These are phyloP conservation scores for Phanerochaete sordida DNA, from an alignment of 768 basidiomycete species.

Conservation along the genomic window DNA sequence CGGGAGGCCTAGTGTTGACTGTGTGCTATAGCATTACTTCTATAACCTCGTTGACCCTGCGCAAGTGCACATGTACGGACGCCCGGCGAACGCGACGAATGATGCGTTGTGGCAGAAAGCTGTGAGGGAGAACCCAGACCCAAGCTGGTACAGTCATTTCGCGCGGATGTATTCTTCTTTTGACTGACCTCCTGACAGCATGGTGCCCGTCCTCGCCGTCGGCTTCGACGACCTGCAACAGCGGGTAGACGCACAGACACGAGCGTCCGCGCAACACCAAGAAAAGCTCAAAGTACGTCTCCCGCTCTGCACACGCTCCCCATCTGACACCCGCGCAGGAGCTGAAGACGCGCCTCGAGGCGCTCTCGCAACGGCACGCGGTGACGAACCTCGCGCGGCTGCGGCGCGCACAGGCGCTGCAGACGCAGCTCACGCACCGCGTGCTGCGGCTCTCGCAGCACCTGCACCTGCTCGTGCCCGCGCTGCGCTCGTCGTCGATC, in stretches of 20 bases:
- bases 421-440: slow-evolving; percentile 69
- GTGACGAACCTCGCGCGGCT: slow-evolving; percentile 68
- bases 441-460: slow-evolving; percentile 70
- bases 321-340: slow-evolving; percentile 37
- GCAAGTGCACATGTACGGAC: slow-evolving; percentile 61
- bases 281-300: slow-evolving; percentile 53
- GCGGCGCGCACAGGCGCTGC: slow-evolving; percentile 55
- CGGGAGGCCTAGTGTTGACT: neutral
- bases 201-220: slow-evolving; percentile 75
- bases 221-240: slow-evolving; percentile 81
- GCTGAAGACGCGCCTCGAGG: slow-evolving; percentile 58
- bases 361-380: slow-evolving; percentile 58
- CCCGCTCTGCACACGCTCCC: neutral
- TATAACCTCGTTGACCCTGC: slow-evolving; percentile 80
- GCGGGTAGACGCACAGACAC: slow-evolving; percentile 72
- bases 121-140: slow-evolving; percentile 76
- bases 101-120: slow-evolving; percentile 79
- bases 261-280: slow-evolving; percentile 63
- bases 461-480: slow-evolving; percentile 74
- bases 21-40: slow-evolving; percentile 59
- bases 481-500: slow-evolving; percentile 70
- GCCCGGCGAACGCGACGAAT: slow-evolving; percentile 69
- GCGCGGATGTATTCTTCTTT: neutral
- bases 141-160: slow-evolving; percentile 54
- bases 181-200: slow-evolving; percentile 36